Conservation (phyloP, 1,284 basidiomycete species). For the Coniophora puteana region DNA sequence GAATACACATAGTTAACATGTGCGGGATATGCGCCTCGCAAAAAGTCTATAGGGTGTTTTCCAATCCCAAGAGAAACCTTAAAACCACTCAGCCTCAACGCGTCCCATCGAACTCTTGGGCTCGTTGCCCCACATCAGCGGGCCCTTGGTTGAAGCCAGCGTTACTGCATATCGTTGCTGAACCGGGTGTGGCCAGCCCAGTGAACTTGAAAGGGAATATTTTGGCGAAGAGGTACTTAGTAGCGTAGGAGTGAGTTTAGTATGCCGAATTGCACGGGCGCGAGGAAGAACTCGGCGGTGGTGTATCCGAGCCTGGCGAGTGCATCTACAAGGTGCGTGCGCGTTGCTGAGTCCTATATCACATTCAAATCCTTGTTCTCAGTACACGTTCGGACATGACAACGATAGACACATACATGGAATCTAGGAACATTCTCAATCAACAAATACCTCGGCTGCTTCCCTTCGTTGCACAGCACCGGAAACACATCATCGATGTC, state of each 20-base stretch:
- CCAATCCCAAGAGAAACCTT: no score
- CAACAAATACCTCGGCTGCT: conserved; percentile 55
- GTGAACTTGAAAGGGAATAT: conserved; percentile 34
- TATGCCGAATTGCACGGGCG: conserved; percentile 71
- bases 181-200: conserved; percentile 12
- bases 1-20: no score
- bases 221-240: conserved; percentile 73
- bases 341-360: conserved; percentile 68
- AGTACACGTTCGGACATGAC: no score
- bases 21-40: no score
- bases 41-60: no score
- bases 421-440: conserved; percentile 81
- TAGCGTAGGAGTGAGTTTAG: conserved; percentile 78
- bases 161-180: no score
- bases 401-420: conserved; percentile 60
- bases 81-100: no score
- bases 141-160: no score
- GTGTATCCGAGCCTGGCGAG: conserved; percentile 52
- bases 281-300: conserved; percentile 61
- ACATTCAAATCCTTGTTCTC: no score
- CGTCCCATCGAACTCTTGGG: conserved; percentile 56
- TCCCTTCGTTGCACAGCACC: conserved; percentile 37
- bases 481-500: conserved; percentile 63
- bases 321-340: conserved; percentile 45
- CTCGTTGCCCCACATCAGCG: conserved; percentile 59